These are phyloP conservation scores for Diversispora epigaea DNA, from an alignment of 192 early-diverging fungal genomes.

Conservation along the genomic window DNA sequence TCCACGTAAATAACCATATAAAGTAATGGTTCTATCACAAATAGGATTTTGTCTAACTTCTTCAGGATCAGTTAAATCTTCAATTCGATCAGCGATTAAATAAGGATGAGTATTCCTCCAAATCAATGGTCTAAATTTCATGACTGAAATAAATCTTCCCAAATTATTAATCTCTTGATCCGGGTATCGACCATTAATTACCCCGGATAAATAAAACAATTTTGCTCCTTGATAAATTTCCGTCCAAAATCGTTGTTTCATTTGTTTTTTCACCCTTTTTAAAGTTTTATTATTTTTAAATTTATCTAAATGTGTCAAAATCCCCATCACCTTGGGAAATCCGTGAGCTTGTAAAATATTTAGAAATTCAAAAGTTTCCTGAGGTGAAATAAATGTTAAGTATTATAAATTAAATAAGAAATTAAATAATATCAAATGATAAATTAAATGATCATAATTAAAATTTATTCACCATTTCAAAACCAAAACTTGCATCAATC, in stretches of 20 bases:
- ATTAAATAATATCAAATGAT: neutral
- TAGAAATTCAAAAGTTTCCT: constrained; percentile 98
- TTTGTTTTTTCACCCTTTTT: constrained; percentile 83
- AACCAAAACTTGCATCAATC: constrained; percentile 97
- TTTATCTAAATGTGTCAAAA: constrained; percentile 93
- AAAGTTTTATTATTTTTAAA: constrained; percentile 94
- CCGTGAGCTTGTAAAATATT: constrained; percentile 97
- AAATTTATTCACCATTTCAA: constrained; percentile 79
- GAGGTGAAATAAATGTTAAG: neutral
- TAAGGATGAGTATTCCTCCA: constrained; percentile 99
- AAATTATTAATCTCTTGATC: constrained; percentile 94
- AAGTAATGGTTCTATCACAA: constrained; percentile 86
- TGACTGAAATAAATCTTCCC: constrained; percentile 95
- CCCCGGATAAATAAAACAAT: constrained; percentile 95
- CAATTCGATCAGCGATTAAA: constrained; percentile 92
- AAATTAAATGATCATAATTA: constrained; percentile 11
- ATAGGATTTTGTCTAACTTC: constrained; percentile 75
- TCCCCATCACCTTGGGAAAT: constrained; percentile 97
- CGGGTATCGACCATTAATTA: constrained; percentile 91
- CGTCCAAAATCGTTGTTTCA: constrained; percentile 99
- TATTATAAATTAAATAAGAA: neutral
- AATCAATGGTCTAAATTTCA: constrained; percentile 94
- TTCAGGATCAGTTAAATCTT: constrained; percentile 95
- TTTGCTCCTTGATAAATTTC: constrained; percentile 99
- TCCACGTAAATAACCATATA: constrained; percentile 95